A percentile compares a stretch with the other conserved stretches of the same genome.
phyloP scores from a whole-genome alignment of 1,284 basidiomycete species.

The Pseudozyma pruni region DNA sequence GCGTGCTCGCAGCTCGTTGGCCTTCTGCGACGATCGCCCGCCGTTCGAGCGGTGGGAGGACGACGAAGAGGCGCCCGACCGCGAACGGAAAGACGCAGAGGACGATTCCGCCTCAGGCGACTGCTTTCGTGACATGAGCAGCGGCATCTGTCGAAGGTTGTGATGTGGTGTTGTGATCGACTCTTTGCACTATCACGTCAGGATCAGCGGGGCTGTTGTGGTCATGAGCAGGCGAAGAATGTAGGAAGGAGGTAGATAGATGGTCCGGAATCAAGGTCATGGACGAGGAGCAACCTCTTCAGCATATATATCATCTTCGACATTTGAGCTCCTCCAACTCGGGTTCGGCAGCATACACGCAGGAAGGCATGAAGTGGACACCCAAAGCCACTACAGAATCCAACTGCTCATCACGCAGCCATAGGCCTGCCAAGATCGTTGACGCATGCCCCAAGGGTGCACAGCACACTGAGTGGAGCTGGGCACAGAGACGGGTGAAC shows the following conservation, averaged over 20 bases:
- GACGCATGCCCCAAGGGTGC: no score
- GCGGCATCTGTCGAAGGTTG: constrained; percentile 8
- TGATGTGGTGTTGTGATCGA: not conserved
- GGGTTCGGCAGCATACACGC: not conserved
- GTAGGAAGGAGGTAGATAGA: no score
- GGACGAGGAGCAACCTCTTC: not conserved
- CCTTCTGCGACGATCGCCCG: constrained; percentile 12
- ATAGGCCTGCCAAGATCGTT: no score
- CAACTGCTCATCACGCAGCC: no score
- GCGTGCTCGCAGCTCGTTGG: constrained; percentile 31
- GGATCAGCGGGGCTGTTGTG: not conserved
- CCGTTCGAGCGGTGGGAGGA: constrained; percentile 8
- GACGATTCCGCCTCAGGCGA: constrained; percentile 16
- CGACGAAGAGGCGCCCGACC: constrained; percentile 9
- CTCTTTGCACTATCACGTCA: not conserved
- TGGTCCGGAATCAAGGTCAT: no score
- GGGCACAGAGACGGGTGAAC: no score
- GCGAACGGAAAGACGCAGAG: constrained; percentile 21
- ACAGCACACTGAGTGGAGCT: no score
- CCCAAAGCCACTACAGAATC: not conserved
- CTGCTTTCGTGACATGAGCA: constrained; percentile 24
- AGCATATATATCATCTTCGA: constrained; percentile 8
- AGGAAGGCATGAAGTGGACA: constrained; percentile 1
- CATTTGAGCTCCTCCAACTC: not conserved
- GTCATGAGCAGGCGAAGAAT: no score